These are phyloP conservation scores for Neonectria punicea DNA, from an alignment of 2,329 filamentous ascomycete species.

Conservation along the genomic window DNA sequence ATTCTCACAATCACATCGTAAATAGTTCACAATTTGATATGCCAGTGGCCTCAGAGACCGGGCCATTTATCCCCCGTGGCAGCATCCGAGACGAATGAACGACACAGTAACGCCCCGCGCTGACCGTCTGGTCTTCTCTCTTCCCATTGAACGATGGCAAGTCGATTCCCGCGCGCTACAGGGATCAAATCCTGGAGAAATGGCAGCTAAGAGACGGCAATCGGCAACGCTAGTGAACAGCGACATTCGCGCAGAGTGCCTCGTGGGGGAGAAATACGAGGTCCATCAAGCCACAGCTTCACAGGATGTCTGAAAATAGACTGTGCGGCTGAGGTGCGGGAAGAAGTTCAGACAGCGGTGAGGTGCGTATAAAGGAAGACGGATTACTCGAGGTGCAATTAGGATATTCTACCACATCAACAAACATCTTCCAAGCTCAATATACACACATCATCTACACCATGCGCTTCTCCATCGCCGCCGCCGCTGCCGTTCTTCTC, in stretches of 20 bases:
- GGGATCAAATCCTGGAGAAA: not conserved
- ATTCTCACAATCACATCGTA: not conserved
- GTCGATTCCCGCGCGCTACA: not conserved
- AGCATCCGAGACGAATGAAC: slow-evolving; percentile 5
- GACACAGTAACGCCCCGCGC: slow-evolving; percentile 9
- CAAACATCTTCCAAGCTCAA: not conserved
- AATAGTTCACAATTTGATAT: no score
- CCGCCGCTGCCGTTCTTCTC: slow-evolving; percentile 36
- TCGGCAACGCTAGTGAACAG: slow-evolving; percentile 22
- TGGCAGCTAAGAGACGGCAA: slow-evolving; percentile 5
- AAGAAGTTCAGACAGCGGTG: not conserved
- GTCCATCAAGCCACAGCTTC: not conserved
- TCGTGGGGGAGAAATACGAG: slow-evolving; percentile 8
- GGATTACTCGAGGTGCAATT: not conserved
- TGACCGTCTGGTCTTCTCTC: not conserved
- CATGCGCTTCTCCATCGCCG: slow-evolving; percentile 35
- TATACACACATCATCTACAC: not conserved
- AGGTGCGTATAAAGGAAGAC: slow-evolving; percentile 6
- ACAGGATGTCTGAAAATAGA: slow-evolving; percentile 14
- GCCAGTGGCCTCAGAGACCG: not conserved
- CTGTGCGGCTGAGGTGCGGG: not conserved
- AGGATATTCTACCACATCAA: not conserved
- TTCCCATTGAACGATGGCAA: not conserved
- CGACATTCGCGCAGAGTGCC: not conserved
- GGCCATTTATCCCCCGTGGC: slow-evolving; percentile 9